Base-by-base conservation (phyloP, 2,329 filamentous ascomycete species). In the Dothidotthia symphoricarpi region DNA sequence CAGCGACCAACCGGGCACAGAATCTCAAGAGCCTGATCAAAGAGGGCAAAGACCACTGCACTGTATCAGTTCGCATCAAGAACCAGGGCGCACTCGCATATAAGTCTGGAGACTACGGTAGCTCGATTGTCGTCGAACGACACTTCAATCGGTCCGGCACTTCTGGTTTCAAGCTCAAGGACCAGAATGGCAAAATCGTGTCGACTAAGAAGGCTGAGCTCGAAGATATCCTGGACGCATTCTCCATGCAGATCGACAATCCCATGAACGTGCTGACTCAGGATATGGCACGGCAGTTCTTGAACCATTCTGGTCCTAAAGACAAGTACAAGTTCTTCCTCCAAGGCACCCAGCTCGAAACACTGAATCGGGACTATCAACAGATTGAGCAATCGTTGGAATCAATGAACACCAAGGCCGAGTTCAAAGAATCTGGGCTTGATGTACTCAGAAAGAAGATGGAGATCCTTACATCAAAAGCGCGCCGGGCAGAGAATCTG, bases 291-390 rank as follows among this genome's bases (percentile, higher is more conserved):
- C 82, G 93, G 9, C 86, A 95, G 41, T 98, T 98, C 56, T 76
- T 98, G 28, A 95, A 91, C 59, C 80, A 83, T 24, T 91, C 93
- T 10, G 86, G 82, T 2, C 80, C 89, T 0, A 72, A 79, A 3
- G 83, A 91, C 43, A 98, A 98, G 64, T 98, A 97, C 74, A 93
- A 88, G 52, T 96, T 96, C 59, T 98, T 98, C 61, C 79, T 95
- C 43, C 88, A 90, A 55, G 93, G 93, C 16, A 94, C 95, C 0
- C 90, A 97, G 56, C 78, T 98, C 1, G 88, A 97, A 63, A 85
- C 91, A 53, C 76, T 98, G 8, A 88, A 95, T 61, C 83, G 88
- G 45, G 93, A 98, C 59, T 98, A 98, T 66, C 80, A 83, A 41
- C 73, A 95, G 40, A 81, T 96, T 11, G 82, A 85, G 44, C 85